These are phyloP conservation scores for Saksenaea oblongispora DNA, from an alignment of 371 early-diverging fungal species.

Conservation along the genomic window DNA sequence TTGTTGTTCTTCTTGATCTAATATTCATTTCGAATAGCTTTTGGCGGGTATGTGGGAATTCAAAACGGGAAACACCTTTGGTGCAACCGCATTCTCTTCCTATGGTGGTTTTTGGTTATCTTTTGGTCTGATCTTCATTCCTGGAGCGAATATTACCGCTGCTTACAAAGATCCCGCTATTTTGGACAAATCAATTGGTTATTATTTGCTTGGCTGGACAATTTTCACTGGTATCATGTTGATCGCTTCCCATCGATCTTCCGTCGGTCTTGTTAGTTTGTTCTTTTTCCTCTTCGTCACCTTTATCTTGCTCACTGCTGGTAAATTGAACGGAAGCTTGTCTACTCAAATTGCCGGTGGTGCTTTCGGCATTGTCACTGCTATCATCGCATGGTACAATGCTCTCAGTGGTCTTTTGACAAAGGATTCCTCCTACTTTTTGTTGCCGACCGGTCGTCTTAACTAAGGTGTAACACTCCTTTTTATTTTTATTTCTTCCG, in stretches of 20 bases:
- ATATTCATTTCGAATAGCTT: too few relatives aligned
- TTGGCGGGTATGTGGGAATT: conserved; percentile 89
- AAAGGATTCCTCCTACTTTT: conserved; percentile 56
- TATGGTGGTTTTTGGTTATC: conserved; percentile 83
- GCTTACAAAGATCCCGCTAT: conserved; percentile 44
- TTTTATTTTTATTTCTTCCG: background rate
- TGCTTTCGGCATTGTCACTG: conserved; percentile 67
- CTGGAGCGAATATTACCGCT: conserved; percentile 52
- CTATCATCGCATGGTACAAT: conserved; percentile 74
- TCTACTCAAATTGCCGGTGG: conserved; percentile 58
- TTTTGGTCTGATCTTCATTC: conserved; percentile 63
- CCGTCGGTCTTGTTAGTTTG: conserved; percentile 58
- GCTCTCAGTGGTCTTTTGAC: conserved; percentile 67
- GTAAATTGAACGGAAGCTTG: conserved; percentile 35
- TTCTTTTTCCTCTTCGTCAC: conserved; percentile 68
- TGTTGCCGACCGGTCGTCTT: conserved; percentile 56
- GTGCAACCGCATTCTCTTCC: conserved; percentile 80
- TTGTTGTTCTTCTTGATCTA: too few relatives aligned
- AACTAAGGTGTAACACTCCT: conserved; percentile 21
- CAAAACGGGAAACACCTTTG: conserved; percentile 76
- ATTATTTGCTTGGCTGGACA: conserved; percentile 69
- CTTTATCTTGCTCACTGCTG: conserved; percentile 61
- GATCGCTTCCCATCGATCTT: conserved; percentile 67
- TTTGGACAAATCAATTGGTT: conserved; percentile 63
- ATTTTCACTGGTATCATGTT: conserved; percentile 70